These are phyloP conservation scores for Arabidopsis thaliana DNA, from an alignment of 345 rosid species.

Conservation along the genomic window DNA sequence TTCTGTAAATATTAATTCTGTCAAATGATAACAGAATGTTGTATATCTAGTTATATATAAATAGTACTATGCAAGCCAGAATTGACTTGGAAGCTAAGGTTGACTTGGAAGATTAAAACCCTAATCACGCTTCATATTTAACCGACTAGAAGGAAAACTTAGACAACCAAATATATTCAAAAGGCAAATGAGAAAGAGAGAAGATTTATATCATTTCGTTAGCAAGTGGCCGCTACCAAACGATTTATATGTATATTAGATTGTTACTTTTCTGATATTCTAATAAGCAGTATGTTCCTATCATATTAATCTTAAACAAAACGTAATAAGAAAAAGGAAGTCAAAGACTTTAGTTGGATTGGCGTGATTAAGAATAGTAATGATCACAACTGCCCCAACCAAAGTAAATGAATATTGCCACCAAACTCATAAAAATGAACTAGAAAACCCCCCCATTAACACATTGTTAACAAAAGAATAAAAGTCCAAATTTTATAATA, in stretches of 20 bases:
- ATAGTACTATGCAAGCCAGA: conserved; percentile 19
- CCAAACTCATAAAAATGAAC: conserved; percentile 35
- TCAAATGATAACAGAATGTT: conserved; percentile 15
- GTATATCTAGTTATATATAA: neutral
- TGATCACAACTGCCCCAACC: conserved; percentile 38
- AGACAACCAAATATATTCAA: conserved; percentile 22
- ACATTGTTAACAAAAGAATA: neutral
- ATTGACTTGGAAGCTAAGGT: conserved; percentile 39
- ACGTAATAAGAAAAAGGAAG: conserved; percentile 25
- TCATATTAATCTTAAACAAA: conserved; percentile 5
- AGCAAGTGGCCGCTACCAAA: conserved; percentile 1
- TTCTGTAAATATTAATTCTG: neutral
- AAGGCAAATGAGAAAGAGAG: neutral
- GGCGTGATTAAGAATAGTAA: conserved; percentile 41
- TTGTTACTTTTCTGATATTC: neutral
- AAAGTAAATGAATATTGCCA: conserved; percentile 25
- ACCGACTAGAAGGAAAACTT: conserved; percentile 11
- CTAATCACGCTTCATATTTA: conserved; percentile 15
- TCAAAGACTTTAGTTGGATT: conserved; percentile 36
- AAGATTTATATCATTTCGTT: neutral
- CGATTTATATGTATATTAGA: neutral
- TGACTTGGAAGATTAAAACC: conserved; percentile 35
- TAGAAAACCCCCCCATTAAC: neutral
- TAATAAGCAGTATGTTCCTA: neutral
- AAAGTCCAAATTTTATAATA: conserved; percentile 23